Evolutionary conservation across 306 rosid genomes (phyloP).

Genomic region (Styphnolobium japonicum): DNA sequence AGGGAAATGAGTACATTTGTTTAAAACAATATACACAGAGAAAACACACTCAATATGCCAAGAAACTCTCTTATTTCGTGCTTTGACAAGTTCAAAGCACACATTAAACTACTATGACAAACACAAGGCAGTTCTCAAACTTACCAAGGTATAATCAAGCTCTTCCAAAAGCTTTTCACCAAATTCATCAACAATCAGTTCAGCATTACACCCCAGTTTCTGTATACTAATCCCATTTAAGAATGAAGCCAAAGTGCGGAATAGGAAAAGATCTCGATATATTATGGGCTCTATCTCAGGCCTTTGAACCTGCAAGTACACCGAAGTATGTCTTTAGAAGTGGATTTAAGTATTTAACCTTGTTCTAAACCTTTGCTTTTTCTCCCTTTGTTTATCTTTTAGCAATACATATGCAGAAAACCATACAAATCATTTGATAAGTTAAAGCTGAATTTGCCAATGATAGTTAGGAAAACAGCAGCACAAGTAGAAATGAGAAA

Average conservation of each 20-base stretch:
- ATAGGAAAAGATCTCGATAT: conserved; percentile 91
- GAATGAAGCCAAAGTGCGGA: conserved; percentile 93
- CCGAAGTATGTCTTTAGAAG: conserved; percentile 3
- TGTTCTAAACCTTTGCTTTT: background rate
- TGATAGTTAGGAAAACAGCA: background rate
- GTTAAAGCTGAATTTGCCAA: background rate
- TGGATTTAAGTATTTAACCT: background rate
- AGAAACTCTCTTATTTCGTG: background rate
- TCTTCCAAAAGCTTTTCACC: conserved; percentile 99
- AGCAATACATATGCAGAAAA: conserved; percentile 14
- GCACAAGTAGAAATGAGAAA: background rate
- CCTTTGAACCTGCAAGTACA: conserved; percentile 80
- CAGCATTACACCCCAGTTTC: conserved; percentile 96
- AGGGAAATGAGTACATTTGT: conserved; percentile 5
- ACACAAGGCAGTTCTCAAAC: conserved; percentile 34
- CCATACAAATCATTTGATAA: background rate
- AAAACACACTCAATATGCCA: conserved; percentile 2
- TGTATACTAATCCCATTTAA: conserved; percentile 86
- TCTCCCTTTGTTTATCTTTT: conserved; percentile 9
- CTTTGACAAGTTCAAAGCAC: conserved; percentile 13
- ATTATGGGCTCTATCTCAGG: conserved; percentile 93
- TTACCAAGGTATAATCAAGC: conserved; percentile 96
- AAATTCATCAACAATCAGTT: conserved; percentile 96
- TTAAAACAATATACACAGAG: background rate
- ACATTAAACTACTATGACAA: conserved; percentile 9